Evolutionary conservation across 139 green algal genomes (phyloP).

Genomic region (Micractinium conductrix): DNA sequence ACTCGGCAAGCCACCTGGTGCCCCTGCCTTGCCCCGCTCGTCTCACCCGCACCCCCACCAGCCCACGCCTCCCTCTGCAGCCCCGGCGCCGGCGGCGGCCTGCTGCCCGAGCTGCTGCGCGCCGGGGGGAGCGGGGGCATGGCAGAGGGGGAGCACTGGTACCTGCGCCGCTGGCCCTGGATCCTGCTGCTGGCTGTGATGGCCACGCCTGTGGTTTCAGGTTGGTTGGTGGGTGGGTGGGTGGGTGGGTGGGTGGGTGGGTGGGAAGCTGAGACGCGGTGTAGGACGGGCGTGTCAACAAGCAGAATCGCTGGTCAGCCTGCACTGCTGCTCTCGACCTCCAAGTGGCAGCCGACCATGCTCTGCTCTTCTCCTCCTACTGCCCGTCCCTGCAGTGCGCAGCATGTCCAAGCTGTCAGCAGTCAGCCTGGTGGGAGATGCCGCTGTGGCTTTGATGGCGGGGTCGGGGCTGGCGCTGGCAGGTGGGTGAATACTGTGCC

Average conservation of each 20-base stretch:
- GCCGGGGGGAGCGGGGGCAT: neutral
- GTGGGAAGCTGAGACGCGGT: neutral
- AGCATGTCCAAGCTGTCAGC: conserved; percentile 23
- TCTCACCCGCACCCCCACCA: neutral
- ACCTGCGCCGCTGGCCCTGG: conserved; percentile 31
- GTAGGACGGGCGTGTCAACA: too few relatives aligned
- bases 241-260: neutral
- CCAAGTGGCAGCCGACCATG: too few relatives aligned
- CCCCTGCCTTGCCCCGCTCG: too few relatives aligned
- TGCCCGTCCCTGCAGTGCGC: neutral
- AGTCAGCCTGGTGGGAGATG: conserved; percentile 7
- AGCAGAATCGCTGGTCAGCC: neutral
- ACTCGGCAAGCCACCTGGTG: too few relatives aligned
- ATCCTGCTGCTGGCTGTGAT: conserved; percentile 15
- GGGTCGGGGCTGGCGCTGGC: neutral
- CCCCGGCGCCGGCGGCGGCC: neutral
- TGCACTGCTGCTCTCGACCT: neutral
- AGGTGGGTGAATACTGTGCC: too few relatives aligned
- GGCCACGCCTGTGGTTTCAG: conserved; percentile 6
- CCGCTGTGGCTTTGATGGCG: neutral
- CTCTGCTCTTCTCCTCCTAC: too few relatives aligned
- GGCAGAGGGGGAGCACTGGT: neutral
- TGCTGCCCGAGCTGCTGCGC: conserved; percentile 12
- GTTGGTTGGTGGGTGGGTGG: neutral
- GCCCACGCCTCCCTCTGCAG: neutral